phyloP scores from a whole-genome alignment of 2,329 filamentous ascomycete genomes.

The Verticillium klebahnii region DNA sequence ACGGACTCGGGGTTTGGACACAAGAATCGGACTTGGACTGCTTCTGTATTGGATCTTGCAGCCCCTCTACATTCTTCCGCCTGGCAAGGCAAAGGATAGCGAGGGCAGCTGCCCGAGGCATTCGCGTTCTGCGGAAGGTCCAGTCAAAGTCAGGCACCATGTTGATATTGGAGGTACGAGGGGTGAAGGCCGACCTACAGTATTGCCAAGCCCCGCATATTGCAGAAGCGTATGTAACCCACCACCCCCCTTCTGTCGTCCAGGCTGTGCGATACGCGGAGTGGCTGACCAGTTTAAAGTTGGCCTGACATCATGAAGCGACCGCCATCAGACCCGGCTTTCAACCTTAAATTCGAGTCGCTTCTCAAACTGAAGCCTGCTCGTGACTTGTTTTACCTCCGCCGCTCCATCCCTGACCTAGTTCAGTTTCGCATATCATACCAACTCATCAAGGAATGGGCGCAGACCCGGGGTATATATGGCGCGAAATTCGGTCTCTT shows the following conservation, averaged over 20 bases:
- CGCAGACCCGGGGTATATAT: constrained; percentile 57
- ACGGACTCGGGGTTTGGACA: constrained; percentile 59
- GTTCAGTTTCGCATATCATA: constrained; percentile 54
- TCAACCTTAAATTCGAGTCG: constrained; percentile 49
- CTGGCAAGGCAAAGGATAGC: constrained; percentile 51
- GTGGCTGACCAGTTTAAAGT: constrained; percentile 15
- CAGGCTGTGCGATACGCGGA: too few relatives aligned
- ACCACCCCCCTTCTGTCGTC: constrained; percentile 14
- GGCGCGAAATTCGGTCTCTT: constrained; percentile 61
- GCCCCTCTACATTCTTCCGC: constrained; percentile 56
- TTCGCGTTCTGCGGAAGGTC: constrained; percentile 53
- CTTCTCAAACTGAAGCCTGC: constrained; percentile 60
- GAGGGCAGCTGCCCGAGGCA: constrained; percentile 34
- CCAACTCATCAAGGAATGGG: constrained; percentile 58
- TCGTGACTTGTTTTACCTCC: constrained; percentile 58
- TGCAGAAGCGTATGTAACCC: constrained; percentile 37
- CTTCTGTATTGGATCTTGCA: constrained; percentile 59
- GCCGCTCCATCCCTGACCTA: constrained; percentile 54
- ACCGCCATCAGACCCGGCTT: constrained; percentile 46
- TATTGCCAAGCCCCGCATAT: constrained; percentile 58
- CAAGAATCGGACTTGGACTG: constrained; percentile 59
- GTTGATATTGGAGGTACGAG: constrained; percentile 57
- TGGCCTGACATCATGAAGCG: constrained; percentile 44
- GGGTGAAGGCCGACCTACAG: constrained; percentile 59
- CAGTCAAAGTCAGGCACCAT: constrained; percentile 56